phyloP scores from a whole-genome alignment of 1,284 basidiomycete species.

The Ustilago crameri region DNA sequence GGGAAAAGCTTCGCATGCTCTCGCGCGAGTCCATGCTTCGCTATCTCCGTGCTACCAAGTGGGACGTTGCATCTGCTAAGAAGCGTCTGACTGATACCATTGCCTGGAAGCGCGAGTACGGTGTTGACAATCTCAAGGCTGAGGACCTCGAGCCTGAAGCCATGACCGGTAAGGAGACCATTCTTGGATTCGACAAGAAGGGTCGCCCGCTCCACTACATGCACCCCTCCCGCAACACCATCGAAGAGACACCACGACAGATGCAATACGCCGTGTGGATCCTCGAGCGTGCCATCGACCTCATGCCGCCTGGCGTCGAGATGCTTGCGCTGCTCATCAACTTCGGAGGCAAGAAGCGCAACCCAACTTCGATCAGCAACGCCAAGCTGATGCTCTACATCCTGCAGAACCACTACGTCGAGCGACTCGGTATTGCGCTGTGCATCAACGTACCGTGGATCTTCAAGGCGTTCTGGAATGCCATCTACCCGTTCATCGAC shows the following conservation, averaged over 20 bases:
- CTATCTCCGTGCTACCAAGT: slow-evolving; percentile 68
- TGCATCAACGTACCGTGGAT: slow-evolving; percentile 67
- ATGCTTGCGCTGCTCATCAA: slow-evolving; percentile 64
- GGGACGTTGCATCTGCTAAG: slow-evolving; percentile 66
- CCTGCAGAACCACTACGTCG: slow-evolving; percentile 66
- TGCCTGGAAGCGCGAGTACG: slow-evolving; percentile 69
- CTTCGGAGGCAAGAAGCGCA: slow-evolving; percentile 60
- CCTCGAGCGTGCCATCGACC: slow-evolving; percentile 68
- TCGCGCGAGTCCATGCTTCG: slow-evolving; percentile 66
- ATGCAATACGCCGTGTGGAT: slow-evolving; percentile 70
- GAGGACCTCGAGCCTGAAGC: slow-evolving; percentile 64
- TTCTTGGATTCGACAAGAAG: slow-evolving; percentile 68
- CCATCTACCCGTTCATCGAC: slow-evolving; percentile 69
- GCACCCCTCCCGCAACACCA: slow-evolving; percentile 67
- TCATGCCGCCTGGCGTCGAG: slow-evolving; percentile 68
- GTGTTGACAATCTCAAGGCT: slow-evolving; percentile 66
- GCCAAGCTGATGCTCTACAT: slow-evolving; percentile 68
- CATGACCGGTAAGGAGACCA: slow-evolving; percentile 69
- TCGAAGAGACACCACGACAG: slow-evolving; percentile 64
- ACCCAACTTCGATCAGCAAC: slow-evolving; percentile 59
- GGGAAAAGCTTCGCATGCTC: slow-evolving; percentile 66
- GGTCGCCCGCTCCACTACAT: slow-evolving; percentile 69
- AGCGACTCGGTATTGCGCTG: slow-evolving; percentile 68
- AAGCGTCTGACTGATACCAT: slow-evolving; percentile 68
- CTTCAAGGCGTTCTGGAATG: slow-evolving; percentile 58